phyloP scores from a whole-genome alignment of 225 moss, liverwort and hornwort genomes.

The Pleurozium schreberi region DNA sequence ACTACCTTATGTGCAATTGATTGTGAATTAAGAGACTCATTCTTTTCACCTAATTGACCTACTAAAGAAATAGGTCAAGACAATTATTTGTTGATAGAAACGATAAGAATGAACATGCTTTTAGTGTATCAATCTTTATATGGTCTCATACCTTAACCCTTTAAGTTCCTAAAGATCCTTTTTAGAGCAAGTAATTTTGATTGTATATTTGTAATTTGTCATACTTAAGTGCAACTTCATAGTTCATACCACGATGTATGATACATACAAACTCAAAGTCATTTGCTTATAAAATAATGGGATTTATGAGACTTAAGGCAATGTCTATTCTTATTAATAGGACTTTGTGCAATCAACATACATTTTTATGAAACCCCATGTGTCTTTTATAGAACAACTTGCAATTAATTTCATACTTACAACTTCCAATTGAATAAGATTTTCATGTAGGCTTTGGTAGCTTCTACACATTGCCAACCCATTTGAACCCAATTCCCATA shows the following conservation, averaged over 20 bases:
- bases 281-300: not conserved
- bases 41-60: not conserved
- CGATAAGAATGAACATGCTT: not conserved
- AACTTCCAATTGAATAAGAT: too few relatives aligned
- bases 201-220: not conserved
- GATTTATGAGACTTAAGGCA: not conserved
- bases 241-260: not conserved
- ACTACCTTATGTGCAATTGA: not conserved
- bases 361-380: too few relatives aligned
- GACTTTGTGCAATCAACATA: not conserved
- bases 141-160: not conserved
- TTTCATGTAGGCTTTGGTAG: too few relatives aligned
- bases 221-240: not conserved
- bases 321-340: not conserved
- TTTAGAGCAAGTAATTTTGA: not conserved
- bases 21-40: too few relatives aligned
- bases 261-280: not conserved
- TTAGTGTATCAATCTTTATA: not conserved
- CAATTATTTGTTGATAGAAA: not conserved
- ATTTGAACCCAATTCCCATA: not conserved
- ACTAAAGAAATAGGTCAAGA: rapidly evolving
- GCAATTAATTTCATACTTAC: too few relatives aligned
- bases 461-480: too few relatives aligned
- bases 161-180: not conserved
- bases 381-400: too few relatives aligned